phyloP scores from a whole-genome alignment of 768 basidiomycete species.

The Naganishia vaughanmartiniae region DNA sequence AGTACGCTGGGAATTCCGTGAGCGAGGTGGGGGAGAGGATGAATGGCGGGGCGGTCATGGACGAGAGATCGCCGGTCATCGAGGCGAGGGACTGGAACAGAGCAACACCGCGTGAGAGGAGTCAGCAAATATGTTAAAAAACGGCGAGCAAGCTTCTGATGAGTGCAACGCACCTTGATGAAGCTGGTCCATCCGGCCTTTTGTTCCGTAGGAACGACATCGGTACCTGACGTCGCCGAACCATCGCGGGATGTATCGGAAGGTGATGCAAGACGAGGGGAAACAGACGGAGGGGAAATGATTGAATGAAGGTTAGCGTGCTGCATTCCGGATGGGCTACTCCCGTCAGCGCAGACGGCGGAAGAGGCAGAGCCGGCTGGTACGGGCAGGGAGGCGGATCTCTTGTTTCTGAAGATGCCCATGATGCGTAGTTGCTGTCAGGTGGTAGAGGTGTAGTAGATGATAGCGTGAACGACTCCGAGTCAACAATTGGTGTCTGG shows the following conservation, averaged over 20 bases:
- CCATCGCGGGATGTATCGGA: background rate
- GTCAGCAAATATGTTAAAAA: conserved; percentile 14
- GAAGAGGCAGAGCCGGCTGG: background rate
- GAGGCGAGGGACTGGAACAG: conserved; percentile 59
- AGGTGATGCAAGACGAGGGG: background rate
- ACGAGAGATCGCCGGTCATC: conserved; percentile 80
- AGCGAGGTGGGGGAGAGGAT: conserved; percentile 87
- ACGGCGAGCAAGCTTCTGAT: conserved; percentile 15
- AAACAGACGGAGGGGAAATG: background rate
- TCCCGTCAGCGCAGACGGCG: background rate
- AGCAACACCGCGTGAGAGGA: conserved; percentile 8
- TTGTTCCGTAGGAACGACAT: conserved; percentile 73
- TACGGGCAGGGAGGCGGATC: conserved; percentile 3
- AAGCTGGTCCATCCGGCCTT: conserved; percentile 85
- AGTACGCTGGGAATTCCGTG: conserved; percentile 93
- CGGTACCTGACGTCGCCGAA: conserved; percentile 25
- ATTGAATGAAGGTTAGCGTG: background rate
- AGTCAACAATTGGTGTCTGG: background rate
- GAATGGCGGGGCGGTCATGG: conserved; percentile 58
- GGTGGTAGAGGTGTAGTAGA: background rate
- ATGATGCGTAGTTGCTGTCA: background rate
- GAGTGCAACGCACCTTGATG: conserved; percentile 68
- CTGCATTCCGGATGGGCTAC: background rate
- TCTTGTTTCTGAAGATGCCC: conserved; percentile 2
- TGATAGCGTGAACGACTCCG: background rate